phyloP scores from a whole-genome alignment of 2,329 filamentous ascomycete species.

The Rhytidhysteron rufulum region DNA sequence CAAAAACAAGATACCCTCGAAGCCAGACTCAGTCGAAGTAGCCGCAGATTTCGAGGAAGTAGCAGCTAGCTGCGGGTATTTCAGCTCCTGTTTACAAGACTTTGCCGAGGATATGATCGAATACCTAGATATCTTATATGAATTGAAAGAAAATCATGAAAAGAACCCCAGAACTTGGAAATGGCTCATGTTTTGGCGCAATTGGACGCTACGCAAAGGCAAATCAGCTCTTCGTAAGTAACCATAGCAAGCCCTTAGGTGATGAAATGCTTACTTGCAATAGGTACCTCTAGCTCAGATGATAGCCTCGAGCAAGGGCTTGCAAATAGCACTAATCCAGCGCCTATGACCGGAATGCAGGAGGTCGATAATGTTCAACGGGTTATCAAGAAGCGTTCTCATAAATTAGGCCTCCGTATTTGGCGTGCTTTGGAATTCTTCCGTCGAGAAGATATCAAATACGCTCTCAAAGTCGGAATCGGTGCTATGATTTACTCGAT shows the following conservation, averaged over 20 bases:
- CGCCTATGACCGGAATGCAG: no score
- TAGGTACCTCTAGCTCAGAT: no score
- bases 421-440: conserved; percentile 56
- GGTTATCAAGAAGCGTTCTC: no score
- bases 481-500: conserved; percentile 86
- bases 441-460: conserved; percentile 64
- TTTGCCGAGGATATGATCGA: conserved; percentile 86
- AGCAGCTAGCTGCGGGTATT: conserved; percentile 94
- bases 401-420: conserved; percentile 46
- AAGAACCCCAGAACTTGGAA: conserved; percentile 66
- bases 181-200: conserved; percentile 80
- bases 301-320: conserved; percentile 25
- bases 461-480: conserved; percentile 88
- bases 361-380: no score
- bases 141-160: conserved; percentile 70
- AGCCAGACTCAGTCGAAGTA: conserved; percentile 65
- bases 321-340: no score
- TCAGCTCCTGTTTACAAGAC: conserved; percentile 85
- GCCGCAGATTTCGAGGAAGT: conserved; percentile 96
- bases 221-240: conserved; percentile 19
- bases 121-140: conserved; percentile 80
- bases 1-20: conserved; percentile 68
- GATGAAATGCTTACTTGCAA: no score
- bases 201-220: conserved; percentile 11
- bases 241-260: not conserved